A percentile compares a stretch with the other conserved stretches of the same genome.
Evolutionary conservation across 805 yeast genomes (phyloP).

Genomic region (Barnettozyma pratensis): DNA sequence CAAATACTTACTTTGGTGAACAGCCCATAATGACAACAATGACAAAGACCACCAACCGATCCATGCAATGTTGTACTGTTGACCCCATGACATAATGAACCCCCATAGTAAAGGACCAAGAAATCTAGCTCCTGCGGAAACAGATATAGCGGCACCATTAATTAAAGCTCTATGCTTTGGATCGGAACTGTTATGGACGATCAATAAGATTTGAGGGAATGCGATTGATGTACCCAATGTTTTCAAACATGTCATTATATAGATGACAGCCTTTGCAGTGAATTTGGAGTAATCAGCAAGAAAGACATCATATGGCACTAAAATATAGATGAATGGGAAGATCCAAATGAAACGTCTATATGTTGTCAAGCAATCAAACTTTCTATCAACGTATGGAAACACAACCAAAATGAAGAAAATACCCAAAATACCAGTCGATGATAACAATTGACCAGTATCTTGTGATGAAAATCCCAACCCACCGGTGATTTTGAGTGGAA

Average conservation of each 20-base stretch:
- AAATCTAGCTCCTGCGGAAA: constrained; percentile 50
- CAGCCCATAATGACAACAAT: constrained; percentile 23
- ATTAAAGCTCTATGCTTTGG: constrained; percentile 52
- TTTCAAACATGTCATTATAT: constrained; percentile 27
- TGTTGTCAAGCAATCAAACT: constrained; percentile 16
- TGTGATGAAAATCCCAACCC: constrained; percentile 16
- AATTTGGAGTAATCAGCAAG: constrained; percentile 15
- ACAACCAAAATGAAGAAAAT: constrained; percentile 14
- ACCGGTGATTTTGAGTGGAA: constrained; percentile 20
- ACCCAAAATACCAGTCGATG: constrained; percentile 19
- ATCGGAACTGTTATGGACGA: constrained; percentile 50
- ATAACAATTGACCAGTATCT: constrained; percentile 19
- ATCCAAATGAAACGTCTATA: constrained; percentile 12
- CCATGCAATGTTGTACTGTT: constrained; percentile 27
- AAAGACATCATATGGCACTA: constrained; percentile 16
- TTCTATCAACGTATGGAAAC: constrained; percentile 20
- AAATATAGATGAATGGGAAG: constrained; percentile 15
- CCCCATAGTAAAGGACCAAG: constrained; percentile 58
- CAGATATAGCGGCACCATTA: constrained; percentile 52
- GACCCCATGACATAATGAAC: constrained; percentile 33
- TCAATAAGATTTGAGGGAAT: constrained; percentile 47
- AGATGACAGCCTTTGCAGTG: constrained; percentile 17
- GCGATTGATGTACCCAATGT: constrained; percentile 41
- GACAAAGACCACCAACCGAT: constrained; percentile 30
- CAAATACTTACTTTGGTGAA: constrained; percentile 24